Base-by-base conservation (phyloP, 2,329 filamentous ascomycete species). In the Aureobasidium melanogenum region DNA sequence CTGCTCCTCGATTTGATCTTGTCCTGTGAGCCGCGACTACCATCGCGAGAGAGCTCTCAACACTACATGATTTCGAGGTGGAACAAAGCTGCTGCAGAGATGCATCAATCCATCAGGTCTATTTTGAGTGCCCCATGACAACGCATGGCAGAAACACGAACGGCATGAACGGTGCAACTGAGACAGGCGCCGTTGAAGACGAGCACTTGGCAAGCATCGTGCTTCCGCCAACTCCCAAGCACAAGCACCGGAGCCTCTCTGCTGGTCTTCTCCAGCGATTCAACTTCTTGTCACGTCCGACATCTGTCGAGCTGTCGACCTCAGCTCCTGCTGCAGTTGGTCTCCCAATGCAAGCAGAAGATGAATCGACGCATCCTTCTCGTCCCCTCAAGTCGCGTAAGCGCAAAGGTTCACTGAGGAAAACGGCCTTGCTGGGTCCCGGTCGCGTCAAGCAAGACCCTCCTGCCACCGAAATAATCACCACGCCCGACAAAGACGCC, bases 371-470 rank as follows among this genome's bases (percentile, higher is more conserved):
- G 73, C 71, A 80, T 74, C 77, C 80, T 67, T 73, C 82, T 74
- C 62, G 67, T 61, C 77, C 80, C 62, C 81, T 71, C 60, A 78
- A 80, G 71, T 84, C 84, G 50, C 80, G 91, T 60, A 86, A 86
- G 68, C 84, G 92, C 63, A 89, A 88, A 71, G 91, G 91, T 4
- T 96, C 92, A 12, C 78, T 97, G 71, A 84, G 92, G 63, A 96
- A 96, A 74, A 90, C 89, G 12, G 91, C 91, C 28, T 79, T 96
- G 52, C 80, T 96, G 19, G 89, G 90, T 17, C 88, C 88, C 64
- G 87, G 87, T 56, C 65, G 68, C n/a, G 64, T 71, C 24, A 64
- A 84, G 80, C 44, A 50, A 44, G 56, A 60, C 24, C 46, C 36
- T 51, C 56, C 56, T 50, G 46, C 56, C 56, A 60, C 56, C 46